Percentiles rank a stretch among this genome's conserved stretches.
Conservation (phyloP, 192 early-diverging fungal species). For the Linderina pennispora region DNA sequence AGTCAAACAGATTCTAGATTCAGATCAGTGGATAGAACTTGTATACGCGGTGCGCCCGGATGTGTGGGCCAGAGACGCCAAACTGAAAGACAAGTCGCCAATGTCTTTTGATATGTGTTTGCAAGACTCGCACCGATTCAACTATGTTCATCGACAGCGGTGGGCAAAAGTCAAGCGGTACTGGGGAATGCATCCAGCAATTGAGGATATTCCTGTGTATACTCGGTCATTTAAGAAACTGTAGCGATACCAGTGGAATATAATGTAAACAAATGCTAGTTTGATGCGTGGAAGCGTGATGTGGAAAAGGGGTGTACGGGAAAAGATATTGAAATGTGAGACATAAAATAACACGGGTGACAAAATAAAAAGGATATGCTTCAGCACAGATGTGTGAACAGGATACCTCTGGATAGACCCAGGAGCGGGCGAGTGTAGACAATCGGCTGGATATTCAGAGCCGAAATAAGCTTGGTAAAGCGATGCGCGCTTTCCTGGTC, state of each 20-base stretch:
- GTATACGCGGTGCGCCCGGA: conserved; percentile 31
- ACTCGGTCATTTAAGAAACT: not conserved
- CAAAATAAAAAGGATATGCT: no score
- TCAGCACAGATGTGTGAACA: conserved; percentile 27
- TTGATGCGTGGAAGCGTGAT: not conserved
- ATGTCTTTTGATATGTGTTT: conserved; percentile 33
- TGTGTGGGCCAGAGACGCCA: conserved; percentile 8
- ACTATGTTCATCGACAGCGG: conserved; percentile 26
- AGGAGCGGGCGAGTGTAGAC: conserved; percentile 33
- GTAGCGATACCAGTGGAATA: conserved; percentile 2
- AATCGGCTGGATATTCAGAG: conserved; percentile 31
- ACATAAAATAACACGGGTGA: no score
- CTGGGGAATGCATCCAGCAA: conserved; percentile 28
- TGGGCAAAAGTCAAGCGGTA: conserved; percentile 34
- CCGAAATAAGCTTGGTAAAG: conserved; percentile 24
- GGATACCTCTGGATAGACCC: conserved; percentile 23
- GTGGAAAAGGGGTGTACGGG: no score
- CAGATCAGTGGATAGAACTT: conserved; percentile 21
- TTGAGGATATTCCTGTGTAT: conserved; percentile 19
- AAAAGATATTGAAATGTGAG: no score
- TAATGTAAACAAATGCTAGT: conserved; percentile 4
- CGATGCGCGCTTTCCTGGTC: conserved; percentile 11
- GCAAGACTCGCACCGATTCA: conserved; percentile 27
- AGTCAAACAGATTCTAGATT: conserved; percentile 6
- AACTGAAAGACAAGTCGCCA: conserved; percentile 19